Percentiles rank a stretch among this genome's conserved stretches.
phyloP scores from a whole-genome alignment of 257 asterid species.

The Gentiana macrophylla region DNA sequence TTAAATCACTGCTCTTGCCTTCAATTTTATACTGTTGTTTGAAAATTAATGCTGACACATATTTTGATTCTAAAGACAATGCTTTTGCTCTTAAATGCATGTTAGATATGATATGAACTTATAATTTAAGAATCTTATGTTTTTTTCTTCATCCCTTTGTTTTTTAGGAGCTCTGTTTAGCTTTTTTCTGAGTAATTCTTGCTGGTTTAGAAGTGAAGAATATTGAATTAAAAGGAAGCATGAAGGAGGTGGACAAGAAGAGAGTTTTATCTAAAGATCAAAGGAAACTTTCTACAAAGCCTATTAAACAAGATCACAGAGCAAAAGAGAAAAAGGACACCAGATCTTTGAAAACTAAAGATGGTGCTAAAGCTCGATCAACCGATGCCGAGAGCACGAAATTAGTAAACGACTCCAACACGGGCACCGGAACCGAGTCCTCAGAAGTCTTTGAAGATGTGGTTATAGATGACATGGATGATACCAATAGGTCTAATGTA shows the following conservation, averaged over 20 bases:
- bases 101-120: no score
- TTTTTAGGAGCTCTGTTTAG: background rate
- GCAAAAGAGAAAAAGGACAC: slow-evolving; percentile 35
- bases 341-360: slow-evolving; percentile 43
- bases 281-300: slow-evolving; percentile 31
- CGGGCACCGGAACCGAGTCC: slow-evolving; percentile 33
- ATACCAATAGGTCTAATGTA: slow-evolving; percentile 33
- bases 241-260: slow-evolving; percentile 70
- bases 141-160: no score
- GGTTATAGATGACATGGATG: slow-evolving; percentile 46
- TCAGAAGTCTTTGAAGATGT: slow-evolving; percentile 45
- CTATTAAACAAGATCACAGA: slow-evolving; percentile 45
- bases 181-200: slow-evolving; percentile 2
- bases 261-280: slow-evolving; percentile 45
- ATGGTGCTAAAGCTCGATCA: slow-evolving; percentile 32
- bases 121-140: no score
- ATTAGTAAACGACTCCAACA: slow-evolving; percentile 27
- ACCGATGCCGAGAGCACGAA: slow-evolving; percentile 20
- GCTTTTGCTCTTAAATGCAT: no score
- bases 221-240: slow-evolving; percentile 22
- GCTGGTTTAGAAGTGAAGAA: slow-evolving; percentile 14
- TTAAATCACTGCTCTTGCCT: no score
- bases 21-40: no score
- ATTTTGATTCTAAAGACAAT: no score
- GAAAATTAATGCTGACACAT: no score